Conservation (phyloP, 257 asterid genomes). For the Leptodermis oblonga region DNA sequence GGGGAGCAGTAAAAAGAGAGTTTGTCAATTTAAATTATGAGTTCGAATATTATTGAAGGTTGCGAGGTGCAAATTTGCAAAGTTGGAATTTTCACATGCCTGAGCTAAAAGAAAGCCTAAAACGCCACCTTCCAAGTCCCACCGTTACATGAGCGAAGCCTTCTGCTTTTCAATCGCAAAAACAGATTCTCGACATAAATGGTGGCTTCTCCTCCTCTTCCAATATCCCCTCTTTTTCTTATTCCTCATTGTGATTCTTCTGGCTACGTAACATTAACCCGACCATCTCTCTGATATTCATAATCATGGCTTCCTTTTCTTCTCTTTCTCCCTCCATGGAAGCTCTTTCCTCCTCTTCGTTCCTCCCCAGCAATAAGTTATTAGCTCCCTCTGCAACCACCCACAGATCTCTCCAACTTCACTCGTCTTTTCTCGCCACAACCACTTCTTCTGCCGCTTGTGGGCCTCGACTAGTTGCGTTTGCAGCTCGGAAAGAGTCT, state of each 20-base stretch:
- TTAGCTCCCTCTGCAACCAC: neutral
- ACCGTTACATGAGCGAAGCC: neutral
- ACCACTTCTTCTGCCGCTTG: constrained; percentile 24
- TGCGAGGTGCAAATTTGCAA: neutral
- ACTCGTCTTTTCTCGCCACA: constrained; percentile 14
- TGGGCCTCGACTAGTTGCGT: constrained; percentile 34
- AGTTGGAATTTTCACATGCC: neutral
- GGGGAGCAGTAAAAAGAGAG: no score
- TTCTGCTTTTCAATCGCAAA: neutral
- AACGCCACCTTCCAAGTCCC: neutral
- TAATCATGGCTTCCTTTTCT: constrained; percentile 22
- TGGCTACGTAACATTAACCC: neutral
- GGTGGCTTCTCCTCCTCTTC: neutral
- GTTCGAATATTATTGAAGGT: no score
- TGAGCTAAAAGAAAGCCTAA: neutral
- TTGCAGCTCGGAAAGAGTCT: constrained; percentile 27
- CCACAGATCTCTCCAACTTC: constrained; percentile 18
- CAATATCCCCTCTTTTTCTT: neutral
- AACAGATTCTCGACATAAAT: neutral
- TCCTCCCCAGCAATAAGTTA: constrained; percentile 23
- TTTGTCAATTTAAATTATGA: no score
- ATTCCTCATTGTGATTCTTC: neutral
- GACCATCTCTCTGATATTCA: neutral
- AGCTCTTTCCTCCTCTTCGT: constrained; percentile 43
- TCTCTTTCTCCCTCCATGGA: constrained; percentile 46